phyloP scores from a whole-genome alignment of 2,329 filamentous ascomycete genomes.

The Fusarium nematophilum region DNA sequence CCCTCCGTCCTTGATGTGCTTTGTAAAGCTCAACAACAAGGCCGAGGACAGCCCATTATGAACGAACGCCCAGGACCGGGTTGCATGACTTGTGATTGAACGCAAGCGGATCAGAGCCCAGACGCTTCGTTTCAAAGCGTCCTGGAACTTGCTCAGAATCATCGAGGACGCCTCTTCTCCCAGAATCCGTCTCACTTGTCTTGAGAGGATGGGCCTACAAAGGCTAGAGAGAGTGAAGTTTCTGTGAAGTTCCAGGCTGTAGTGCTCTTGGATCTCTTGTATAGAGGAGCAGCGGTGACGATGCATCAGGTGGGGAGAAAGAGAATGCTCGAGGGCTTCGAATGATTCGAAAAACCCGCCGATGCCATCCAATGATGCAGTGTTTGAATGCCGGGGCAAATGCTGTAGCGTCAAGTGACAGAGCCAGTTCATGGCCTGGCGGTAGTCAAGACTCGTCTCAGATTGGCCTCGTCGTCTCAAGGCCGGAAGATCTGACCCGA shows the following conservation, averaged over 20 bases:
- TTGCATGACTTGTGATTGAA: slow-evolving; percentile 21
- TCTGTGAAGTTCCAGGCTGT: slow-evolving; percentile 17
- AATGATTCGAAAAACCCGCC: slow-evolving; percentile 4
- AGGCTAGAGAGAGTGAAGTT: slow-evolving; percentile 27
- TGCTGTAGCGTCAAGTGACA: slow-evolving; percentile 15
- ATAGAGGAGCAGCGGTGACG: slow-evolving; percentile 16
- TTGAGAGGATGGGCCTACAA: slow-evolving; percentile 24
- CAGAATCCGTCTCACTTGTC: not conserved
- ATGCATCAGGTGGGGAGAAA: slow-evolving; percentile 4
- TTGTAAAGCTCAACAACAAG: slow-evolving; percentile 28
- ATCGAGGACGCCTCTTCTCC: not conserved
- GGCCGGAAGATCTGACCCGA: slow-evolving; percentile 11
- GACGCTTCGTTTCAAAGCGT: slow-evolving; percentile 14
- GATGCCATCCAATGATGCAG: not conserved
- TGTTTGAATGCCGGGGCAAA: not conserved
- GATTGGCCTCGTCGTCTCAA: not conserved
- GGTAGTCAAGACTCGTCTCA: slow-evolving; percentile 8
- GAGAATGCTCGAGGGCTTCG: slow-evolving; percentile 1
- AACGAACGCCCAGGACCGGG: slow-evolving; percentile 34
- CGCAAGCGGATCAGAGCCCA: slow-evolving; percentile 26
- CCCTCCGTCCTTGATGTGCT: slow-evolving; percentile 1
- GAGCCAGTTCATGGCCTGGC: slow-evolving; percentile 34
- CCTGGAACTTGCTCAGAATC: slow-evolving; percentile 9
- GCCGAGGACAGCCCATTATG: slow-evolving; percentile 36
- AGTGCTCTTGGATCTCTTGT: slow-evolving; percentile 26